These are phyloP conservation scores for Globisporangium emineosum DNA, from an alignment of 352 stramenopile species.

Conservation along the genomic window DNA sequence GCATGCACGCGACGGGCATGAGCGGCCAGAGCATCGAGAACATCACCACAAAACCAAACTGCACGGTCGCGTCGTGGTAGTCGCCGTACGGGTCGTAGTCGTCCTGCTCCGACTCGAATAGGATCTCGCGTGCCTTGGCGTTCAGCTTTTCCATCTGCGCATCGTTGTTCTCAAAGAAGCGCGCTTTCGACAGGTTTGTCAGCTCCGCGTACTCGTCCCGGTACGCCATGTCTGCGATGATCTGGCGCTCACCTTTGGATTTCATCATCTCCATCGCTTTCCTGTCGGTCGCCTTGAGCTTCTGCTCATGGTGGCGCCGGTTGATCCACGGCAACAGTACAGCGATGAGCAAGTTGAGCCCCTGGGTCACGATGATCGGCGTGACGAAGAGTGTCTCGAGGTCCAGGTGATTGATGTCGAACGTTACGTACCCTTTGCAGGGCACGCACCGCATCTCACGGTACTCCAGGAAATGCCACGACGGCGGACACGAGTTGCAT, in stretches of 20 bases:
- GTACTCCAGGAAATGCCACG: conserved; percentile 44
- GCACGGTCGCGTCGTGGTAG: conserved; percentile 76
- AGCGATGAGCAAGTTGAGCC: conserved; percentile 70
- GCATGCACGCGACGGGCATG: conserved; percentile 73
- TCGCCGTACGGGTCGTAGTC: conserved; percentile 83
- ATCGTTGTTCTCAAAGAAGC: conserved; percentile 67
- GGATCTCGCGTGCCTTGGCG: conserved; percentile 59
- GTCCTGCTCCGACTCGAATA: conserved; percentile 73
- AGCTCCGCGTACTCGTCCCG: conserved; percentile 38
- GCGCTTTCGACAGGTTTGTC: conserved; percentile 60
- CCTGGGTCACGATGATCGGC: conserved; percentile 78
- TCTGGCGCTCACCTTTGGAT: conserved; percentile 50
- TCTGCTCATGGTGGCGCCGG: conserved; percentile 65
- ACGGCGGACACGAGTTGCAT: conserved; percentile 55
- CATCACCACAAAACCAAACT: conserved; percentile 87
- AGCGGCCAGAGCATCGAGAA: conserved; percentile 84
- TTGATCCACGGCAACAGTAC: conserved; percentile 72
- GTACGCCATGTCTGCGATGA: conserved; percentile 66
- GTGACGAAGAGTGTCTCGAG: conserved; percentile 80
- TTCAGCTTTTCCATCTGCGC: conserved; percentile 63
- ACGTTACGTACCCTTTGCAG: conserved; percentile 74
- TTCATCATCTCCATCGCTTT: conserved; percentile 70
- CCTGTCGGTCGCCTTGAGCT: conserved; percentile 46
- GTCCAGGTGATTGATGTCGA: conserved; percentile 80
- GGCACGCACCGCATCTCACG: conserved; percentile 54